These are phyloP conservation scores for Elsinoe fawcettii DNA, from an alignment of 2,329 filamentous ascomycete genomes.

Conservation along the genomic window DNA sequence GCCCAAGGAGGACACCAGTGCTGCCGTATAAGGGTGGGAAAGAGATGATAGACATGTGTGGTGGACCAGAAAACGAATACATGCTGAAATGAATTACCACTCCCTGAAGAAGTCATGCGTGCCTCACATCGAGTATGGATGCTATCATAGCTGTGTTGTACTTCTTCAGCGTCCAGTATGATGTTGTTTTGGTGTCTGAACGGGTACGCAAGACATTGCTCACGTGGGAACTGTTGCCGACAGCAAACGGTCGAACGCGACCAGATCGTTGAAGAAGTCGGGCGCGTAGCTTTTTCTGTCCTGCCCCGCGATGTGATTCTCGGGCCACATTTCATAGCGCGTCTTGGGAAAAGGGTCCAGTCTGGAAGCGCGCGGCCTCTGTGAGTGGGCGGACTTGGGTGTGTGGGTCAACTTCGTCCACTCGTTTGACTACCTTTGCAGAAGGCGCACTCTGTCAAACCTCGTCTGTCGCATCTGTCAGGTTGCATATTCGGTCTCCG, in stretches of 20 bases:
- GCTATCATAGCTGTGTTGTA: background rate
- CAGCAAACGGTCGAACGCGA: background rate
- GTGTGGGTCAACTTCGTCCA: slow-evolving; percentile 10
- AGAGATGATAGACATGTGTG: background rate
- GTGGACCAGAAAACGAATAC: background rate
- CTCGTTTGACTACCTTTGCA: slow-evolving; percentile 7
- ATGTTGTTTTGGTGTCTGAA: no score
- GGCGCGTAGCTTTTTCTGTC: background rate
- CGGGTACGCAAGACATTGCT: background rate
- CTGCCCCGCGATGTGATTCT: background rate
- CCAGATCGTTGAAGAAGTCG: background rate
- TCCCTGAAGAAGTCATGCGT: background rate
- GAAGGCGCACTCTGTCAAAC: background rate
- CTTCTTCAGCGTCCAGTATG: no score
- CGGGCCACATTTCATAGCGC: background rate
- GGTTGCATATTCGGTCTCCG: background rate
- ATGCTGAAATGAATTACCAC: background rate
- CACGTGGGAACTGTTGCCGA: background rate
- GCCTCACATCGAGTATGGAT: background rate
- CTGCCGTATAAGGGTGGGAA: slow-evolving; percentile 30
- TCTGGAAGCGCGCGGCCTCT: background rate
- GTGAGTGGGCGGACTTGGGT: background rate
- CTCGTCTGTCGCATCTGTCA: slow-evolving; percentile 3
- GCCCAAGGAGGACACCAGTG: slow-evolving; percentile 50
- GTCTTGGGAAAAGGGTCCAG: slow-evolving; percentile 1